These are phyloP conservation scores for Trichophyton verrucosum DNA, from an alignment of 2,329 filamentous ascomycete genomes.

Conservation along the genomic window DNA sequence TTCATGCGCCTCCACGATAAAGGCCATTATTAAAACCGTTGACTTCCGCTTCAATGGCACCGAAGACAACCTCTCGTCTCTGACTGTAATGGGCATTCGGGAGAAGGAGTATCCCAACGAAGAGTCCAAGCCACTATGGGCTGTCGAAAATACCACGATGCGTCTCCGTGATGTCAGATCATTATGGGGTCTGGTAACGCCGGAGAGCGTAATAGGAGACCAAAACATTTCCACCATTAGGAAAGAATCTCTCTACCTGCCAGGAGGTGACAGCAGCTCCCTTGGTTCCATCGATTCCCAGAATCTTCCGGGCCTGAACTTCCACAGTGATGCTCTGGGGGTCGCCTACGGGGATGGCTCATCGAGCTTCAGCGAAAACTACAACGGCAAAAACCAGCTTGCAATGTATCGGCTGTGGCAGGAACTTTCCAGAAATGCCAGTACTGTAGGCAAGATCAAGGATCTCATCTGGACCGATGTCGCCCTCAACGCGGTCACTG, in stretches of 20 bases:
- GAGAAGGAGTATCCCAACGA: slow-evolving; percentile 6
- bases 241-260: too few relatives aligned
- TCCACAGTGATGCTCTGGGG: not conserved
- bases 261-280: too few relatives aligned
- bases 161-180: not conserved
- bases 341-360: not conserved
- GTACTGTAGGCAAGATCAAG: slow-evolving; percentile 24
- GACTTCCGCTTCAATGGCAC: slow-evolving; percentile 34
- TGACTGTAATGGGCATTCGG: too few relatives aligned
- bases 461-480: slow-evolving; percentile 38
- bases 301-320: too few relatives aligned
- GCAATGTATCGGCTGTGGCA: slow-evolving; percentile 28
- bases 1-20: slow-evolving; percentile 31
- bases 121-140: not conserved
- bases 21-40: slow-evolving; percentile 36
- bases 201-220: not conserved
- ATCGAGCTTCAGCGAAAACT: slow-evolving; percentile 12
- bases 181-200: not conserved
- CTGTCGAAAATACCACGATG: not conserved
- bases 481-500: slow-evolving; percentile 32
- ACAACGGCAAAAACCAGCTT: slow-evolving; percentile 19
- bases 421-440: slow-evolving; percentile 19
- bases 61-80: too few relatives aligned
- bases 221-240: not conserved
- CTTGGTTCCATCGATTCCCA: too few relatives aligned